Conservation (phyloP, 1,284 basidiomycete species). For the Apiotrichum gamsii region DNA sequence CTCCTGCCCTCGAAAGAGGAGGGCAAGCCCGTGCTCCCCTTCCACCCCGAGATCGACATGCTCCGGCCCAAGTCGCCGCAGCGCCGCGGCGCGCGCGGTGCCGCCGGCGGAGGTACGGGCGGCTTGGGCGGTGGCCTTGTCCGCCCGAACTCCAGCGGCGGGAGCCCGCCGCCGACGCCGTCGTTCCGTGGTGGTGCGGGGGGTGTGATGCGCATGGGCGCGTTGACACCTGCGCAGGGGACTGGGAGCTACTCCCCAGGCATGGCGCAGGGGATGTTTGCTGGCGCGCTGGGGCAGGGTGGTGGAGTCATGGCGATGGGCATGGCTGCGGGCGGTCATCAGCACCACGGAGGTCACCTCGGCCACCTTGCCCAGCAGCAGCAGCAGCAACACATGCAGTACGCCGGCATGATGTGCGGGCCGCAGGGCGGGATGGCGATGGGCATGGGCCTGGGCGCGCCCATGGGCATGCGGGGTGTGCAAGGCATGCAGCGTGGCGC, state of each 20-base stretch:
- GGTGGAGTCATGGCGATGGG: background rate
- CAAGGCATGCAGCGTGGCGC: background rate
- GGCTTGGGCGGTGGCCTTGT: background rate
- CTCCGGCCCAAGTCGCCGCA: slow-evolving; percentile 79
- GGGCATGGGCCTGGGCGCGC: too few relatives aligned
- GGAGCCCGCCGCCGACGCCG: background rate
- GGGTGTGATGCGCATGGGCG: slow-evolving; percentile 15
- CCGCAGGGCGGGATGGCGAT: background rate
- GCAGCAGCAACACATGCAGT: too few relatives aligned
- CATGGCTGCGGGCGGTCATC: background rate
- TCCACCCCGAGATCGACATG: slow-evolving; percentile 60
- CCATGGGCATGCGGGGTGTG: slow-evolving; percentile 4
- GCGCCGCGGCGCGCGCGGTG: slow-evolving; percentile 1
- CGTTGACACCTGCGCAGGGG: slow-evolving; percentile 7
- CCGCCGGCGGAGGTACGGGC: background rate
- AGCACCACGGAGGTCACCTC: too few relatives aligned
- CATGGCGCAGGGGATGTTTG: background rate
- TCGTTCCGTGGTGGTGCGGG: slow-evolving; percentile 1
- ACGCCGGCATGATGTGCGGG: background rate
- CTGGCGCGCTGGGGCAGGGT: background rate
- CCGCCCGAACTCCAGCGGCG: background rate
- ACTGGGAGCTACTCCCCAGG: background rate
- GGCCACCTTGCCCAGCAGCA: too few relatives aligned
- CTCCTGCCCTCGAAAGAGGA: slow-evolving; percentile 23
- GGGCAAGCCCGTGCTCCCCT: slow-evolving; percentile 25